Evolutionary conservation across 192 early-diverging fungal genomes (phyloP), one percentile per base, ranked within the genome.

Genomic region (Helicostylum pulchrum): DNA sequence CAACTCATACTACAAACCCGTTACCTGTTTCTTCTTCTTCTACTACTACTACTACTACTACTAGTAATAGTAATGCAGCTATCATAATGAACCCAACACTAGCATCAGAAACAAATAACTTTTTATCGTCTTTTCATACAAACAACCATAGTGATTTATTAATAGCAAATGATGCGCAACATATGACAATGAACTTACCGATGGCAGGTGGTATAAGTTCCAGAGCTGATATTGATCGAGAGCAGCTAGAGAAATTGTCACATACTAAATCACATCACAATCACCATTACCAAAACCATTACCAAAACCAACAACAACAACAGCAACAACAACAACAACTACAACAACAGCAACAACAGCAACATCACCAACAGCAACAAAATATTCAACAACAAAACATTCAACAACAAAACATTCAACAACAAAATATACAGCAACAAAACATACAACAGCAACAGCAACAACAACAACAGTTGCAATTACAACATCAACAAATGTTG

Each of bases 241-340:
- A 59, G 7, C 57, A 59, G 6, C 20, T 59, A 7, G 57, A 59
- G 43, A 59, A 59, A 15, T 17, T 59, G 7, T 59, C 57, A 44
- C 57, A 48, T 14, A 48, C 6, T 1, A 48, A 48, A 48, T 17
- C 17, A 4, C 12, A 48, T 12, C 46, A 48, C 4, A 6, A 48
- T 48, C 46, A 45, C 4, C 10, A 45, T 45, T 4, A 45, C 44
- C 44, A 32, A 11, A 20, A 1, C 17, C 1, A 9, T 36, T 2
- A 26, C 2, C 26, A n/a, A n/a, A n/a, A 26, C 0, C 26, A 26
- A 26, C 26, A 26, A 2, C 26, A 26, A 2, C 26, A 26, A 2
- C 26, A 26, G 0, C 26, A 26, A 26, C 21, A 26, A 30, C 52
- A 53, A n/a, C n/a, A n/a, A n/a, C 36, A 21, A 58, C 19, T 58